Evolutionary conservation across 805 yeast genomes (phyloP), one percentile per base, ranked within the genome.

Genomic region (Yamadazyma sp.): DNA sequence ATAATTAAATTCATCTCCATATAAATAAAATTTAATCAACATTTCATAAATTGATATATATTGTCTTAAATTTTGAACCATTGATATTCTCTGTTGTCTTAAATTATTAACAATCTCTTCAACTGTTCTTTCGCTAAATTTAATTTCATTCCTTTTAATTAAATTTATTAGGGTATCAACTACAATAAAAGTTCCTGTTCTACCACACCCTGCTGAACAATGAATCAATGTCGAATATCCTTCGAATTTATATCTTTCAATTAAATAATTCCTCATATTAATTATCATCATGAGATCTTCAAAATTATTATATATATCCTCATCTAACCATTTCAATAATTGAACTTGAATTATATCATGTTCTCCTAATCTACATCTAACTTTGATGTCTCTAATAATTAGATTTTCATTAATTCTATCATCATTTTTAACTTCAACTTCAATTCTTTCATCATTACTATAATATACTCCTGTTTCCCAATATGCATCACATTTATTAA

Each of bases 201-300:
- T 69, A 13, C 98, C 98, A 53, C 95, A 88, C 0, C 98, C 98
- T 1, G 98, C 98, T 5, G 96, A 86, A 53, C 98, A 91, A 59
- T 91, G 98, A 17, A 84, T 85, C 30, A 87, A 54, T 5, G 80
- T 70, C 14, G 93, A 91, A 0, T 71, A 47, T 6, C 20, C 32
- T 10, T 29, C 31, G 9, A 38, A 31, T 4, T 24, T 13, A 20
- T 17, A 5, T 9, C 10, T 16, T 1, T 44, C 33, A 27, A 46
- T 36, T 12, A 55, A 14, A 20, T 42, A 24, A 8, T 40, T 39
- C 47, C 62, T 65, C 47, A 62, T 45, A 29, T 48, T 56, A 12
- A 78, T 53, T 9, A 66, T 45, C 32, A 69, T 65, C 18, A 86
- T 61, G 19, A 87, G 60, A 44, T 81, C 84, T 13, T 64, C 57